These are phyloP conservation scores for Hyparrhenia diplandra DNA, from an alignment of 176 grass and related monocot species.

Conservation along the genomic window DNA sequence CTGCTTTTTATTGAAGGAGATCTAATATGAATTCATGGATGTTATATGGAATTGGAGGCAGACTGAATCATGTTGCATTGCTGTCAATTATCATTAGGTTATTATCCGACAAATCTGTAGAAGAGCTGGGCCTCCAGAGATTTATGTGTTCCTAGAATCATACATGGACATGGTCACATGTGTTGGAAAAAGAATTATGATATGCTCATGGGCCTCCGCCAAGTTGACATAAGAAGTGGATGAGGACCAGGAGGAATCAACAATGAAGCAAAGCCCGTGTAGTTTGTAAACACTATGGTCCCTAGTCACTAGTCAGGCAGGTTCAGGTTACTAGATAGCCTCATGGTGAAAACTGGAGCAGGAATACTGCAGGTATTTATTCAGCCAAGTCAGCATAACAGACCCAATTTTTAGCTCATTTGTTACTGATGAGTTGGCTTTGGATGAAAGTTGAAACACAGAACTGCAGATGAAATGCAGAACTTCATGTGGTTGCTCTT, in stretches of 20 bases:
- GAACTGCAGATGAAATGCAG: background rate
- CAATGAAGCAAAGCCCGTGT: background rate
- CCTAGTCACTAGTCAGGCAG: background rate
- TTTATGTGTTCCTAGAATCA: conserved; percentile 35
- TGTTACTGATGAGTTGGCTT: background rate
- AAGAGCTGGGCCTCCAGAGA: background rate
- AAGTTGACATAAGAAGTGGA: background rate
- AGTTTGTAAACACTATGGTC: background rate
- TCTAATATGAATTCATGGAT: background rate
- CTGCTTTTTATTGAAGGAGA: background rate
- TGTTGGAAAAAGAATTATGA: conserved; percentile 32
- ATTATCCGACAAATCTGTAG: background rate
- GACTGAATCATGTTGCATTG: background rate
- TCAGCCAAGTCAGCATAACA: background rate
- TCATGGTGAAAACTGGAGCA: no score
- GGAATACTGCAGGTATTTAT: no score
- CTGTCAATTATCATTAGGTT: background rate
- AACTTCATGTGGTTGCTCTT: background rate
- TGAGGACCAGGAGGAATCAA: background rate
- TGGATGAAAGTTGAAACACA: background rate
- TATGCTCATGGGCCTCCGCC: conserved; percentile 14
- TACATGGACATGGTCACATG: conserved; percentile 39
- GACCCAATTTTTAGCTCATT: background rate
- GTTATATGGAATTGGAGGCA: background rate
- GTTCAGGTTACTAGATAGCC: no score